Conservation (phyloP, 257 asterid genomes). For the Scutellaria minor region DNA sequence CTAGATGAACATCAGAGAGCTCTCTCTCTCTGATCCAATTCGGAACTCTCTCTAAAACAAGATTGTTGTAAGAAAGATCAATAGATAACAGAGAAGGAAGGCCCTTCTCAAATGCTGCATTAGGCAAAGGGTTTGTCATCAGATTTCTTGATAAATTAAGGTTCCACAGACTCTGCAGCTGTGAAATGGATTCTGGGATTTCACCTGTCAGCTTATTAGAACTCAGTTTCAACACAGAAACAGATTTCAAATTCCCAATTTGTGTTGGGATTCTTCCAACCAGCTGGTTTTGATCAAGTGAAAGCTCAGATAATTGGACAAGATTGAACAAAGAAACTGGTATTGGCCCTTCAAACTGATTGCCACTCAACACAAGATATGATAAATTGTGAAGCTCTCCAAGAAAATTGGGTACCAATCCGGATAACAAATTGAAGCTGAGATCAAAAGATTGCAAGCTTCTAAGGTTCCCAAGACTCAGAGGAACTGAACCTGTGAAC, state of each 20-base stretch:
- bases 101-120: constrained; percentile 50
- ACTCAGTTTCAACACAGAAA: constrained; percentile 62
- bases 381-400: constrained; percentile 63
- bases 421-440: constrained; percentile 67
- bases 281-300: constrained; percentile 72
- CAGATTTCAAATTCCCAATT: constrained; percentile 66
- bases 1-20: constrained; percentile 69
- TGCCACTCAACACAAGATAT: constrained; percentile 65
- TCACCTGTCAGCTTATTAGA: constrained; percentile 70
- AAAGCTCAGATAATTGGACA: constrained; percentile 61
- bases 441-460: constrained; percentile 68
- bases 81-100: constrained; percentile 67
- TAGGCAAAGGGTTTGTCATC: constrained; percentile 70
- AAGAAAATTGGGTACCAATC: constrained; percentile 61
- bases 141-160: constrained; percentile 75
- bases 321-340: constrained; percentile 59
- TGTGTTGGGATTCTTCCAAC: constrained; percentile 67
- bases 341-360: constrained; percentile 67
- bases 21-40: constrained; percentile 71
- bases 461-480: constrained; percentile 39
- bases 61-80: constrained; percentile 77
- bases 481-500: constrained; percentile 61
- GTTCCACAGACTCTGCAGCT: constrained; percentile 69
- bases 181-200: constrained; percentile 75
- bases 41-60: constrained; percentile 68